Conservation (phyloP, 148 eudicot genomes). For the Pouteria glomerata region DNA sequence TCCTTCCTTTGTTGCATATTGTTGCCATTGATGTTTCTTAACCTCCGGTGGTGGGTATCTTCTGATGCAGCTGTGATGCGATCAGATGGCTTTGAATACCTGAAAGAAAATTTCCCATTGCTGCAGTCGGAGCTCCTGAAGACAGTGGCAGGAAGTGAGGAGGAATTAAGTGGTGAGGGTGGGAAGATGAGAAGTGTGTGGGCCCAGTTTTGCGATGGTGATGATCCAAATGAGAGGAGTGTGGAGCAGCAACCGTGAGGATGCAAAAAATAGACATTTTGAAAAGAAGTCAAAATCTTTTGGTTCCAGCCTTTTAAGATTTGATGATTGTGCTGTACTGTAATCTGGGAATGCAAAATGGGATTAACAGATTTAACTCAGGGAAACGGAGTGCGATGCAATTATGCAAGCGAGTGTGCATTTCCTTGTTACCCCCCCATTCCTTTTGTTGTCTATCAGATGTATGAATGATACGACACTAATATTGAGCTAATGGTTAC, state of each 20-base stretch:
- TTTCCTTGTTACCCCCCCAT: no score
- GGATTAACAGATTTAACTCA: no score
- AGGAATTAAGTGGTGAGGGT: constrained; percentile 28
- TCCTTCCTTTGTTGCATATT: background rate
- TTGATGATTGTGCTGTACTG: no score
- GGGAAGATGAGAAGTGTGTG: constrained; percentile 33
- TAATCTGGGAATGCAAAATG: no score
- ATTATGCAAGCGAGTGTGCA: no score
- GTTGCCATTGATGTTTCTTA: background rate
- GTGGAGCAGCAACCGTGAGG: constrained; percentile 23
- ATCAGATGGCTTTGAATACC: constrained; percentile 36
- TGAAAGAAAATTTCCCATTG: constrained; percentile 38
- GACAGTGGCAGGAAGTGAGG: constrained; percentile 44
- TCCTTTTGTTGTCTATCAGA: no score
- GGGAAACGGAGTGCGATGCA: no score
- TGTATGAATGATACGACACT: no score
- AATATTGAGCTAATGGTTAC: no score
- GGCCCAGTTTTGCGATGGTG: constrained; percentile 42
- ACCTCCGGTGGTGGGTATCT: background rate
- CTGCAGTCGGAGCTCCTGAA: constrained; percentile 44
- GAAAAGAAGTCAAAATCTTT: no score
- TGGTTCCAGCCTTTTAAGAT: no score
- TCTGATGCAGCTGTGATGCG: constrained; percentile 33
- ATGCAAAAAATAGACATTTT: no score
- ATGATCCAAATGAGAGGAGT: constrained; percentile 25